Evolutionary conservation across 2,329 filamentous ascomycete species (phyloP).

Genomic region (Fusarium siculi): DNA sequence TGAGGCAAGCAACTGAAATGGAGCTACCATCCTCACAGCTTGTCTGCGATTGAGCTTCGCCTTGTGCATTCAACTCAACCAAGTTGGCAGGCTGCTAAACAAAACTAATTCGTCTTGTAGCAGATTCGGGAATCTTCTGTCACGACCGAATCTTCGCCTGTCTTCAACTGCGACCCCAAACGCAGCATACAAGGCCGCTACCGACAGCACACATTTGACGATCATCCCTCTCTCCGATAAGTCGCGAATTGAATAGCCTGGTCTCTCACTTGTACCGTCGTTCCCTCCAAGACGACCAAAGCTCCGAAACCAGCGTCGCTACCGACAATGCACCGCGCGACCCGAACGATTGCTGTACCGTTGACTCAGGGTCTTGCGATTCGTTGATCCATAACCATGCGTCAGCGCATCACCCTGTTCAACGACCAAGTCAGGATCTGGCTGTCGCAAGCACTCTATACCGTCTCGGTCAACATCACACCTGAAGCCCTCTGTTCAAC

Average conservation of each 20-base stretch:
- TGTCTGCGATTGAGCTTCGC: no score
- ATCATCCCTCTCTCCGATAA: fast-evolving
- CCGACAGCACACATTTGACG: not conserved
- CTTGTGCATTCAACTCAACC: fast-evolving
- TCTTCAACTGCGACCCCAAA: not conserved
- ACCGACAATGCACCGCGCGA: fast-evolving
- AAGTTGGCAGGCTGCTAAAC: no score
- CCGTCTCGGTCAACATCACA: not conserved
- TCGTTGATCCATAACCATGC: not conserved
- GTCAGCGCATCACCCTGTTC: not conserved
- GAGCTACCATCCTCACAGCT: no score
- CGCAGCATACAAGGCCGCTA: not conserved
- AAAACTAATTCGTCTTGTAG: no score
- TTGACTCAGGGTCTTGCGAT: not conserved
- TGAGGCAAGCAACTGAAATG: no score
- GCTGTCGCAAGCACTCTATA: not conserved
- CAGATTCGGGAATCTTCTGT: no score
- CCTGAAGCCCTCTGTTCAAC: fast-evolving
- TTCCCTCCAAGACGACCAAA: not conserved
- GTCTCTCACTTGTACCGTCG: not conserved
- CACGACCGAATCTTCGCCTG: no score
- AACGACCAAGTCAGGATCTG: not conserved
- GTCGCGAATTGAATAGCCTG: fast-evolving
- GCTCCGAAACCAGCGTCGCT: not conserved
- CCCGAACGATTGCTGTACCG: not conserved